A percentile compares a stretch with the other conserved stretches of the same genome.
phyloP scores from a whole-genome alignment of 2,329 filamentous ascomycete species.

The Akanthomyces uredinophilus region DNA sequence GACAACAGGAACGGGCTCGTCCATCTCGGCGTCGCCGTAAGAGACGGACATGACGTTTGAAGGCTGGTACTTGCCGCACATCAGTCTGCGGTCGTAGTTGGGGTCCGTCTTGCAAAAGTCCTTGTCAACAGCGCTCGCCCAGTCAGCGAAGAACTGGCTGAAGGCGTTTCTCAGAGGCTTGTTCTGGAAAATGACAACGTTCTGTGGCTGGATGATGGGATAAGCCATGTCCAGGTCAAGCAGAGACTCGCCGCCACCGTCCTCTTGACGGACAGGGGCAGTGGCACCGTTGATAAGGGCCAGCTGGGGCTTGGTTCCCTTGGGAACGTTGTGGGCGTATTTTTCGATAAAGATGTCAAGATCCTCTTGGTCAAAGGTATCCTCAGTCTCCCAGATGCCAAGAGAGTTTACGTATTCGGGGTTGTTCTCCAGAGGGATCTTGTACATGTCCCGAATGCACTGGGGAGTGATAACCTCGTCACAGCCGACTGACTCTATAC shows the following conservation, averaged over 20 bases:
- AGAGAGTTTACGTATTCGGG: constrained; percentile 37
- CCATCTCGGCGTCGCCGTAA: constrained; percentile 42
- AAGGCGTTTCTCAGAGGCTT: constrained; percentile 20
- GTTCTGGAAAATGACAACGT: constrained; percentile 33
- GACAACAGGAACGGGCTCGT: constrained; percentile 29
- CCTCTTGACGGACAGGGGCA: constrained; percentile 10
- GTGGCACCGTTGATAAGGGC: constrained; percentile 16
- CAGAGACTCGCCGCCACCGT: constrained; percentile 35
- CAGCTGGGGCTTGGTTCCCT: constrained; percentile 15
- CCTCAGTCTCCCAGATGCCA: constrained; percentile 48
- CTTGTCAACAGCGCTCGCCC: constrained; percentile 48
- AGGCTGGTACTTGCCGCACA: constrained; percentile 23
- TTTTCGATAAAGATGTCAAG: constrained; percentile 44
- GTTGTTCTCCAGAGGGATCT: constrained; percentile 30
- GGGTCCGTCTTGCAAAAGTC: constrained; percentile 46
- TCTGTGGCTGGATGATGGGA: constrained; percentile 48
- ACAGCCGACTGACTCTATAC: constrained; percentile 29
- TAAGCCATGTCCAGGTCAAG: constrained; percentile 47
- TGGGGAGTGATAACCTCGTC: constrained; percentile 52
- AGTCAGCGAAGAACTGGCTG: constrained; percentile 35
- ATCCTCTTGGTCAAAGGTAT: constrained; percentile 45
- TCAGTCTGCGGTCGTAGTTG: constrained; percentile 38
- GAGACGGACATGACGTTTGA: constrained; percentile 35
- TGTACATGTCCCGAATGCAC: constrained; percentile 47
- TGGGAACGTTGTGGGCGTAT: constrained; percentile 23